Base-by-base conservation (phyloP, 176 grass and related monocot species). In the Musa troglodytarum region DNA sequence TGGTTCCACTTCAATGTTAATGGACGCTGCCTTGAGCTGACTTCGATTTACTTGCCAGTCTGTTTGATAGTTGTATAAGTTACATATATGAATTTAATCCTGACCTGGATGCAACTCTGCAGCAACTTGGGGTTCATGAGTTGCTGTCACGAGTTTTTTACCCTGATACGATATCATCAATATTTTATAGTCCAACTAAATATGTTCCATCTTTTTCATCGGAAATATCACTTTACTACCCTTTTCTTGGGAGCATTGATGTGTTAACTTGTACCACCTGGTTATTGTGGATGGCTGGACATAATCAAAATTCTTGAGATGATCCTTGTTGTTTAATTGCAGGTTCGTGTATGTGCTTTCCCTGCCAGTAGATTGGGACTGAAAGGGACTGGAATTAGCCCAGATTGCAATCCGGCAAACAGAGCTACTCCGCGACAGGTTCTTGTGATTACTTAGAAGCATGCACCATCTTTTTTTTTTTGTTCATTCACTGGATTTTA, bases 351-450 rank as follows among this genome's bases (percentile, higher is more conserved):
- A 15, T 97, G 94, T 74, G 86, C 88, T 77, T 97, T 97, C 67
- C 94, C 94, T 53, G 75, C 77, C 10, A 87, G 26, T 78, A 78
- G 74, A 21, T 66, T 97, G 50, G 90, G 94, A 70, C 24, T 97
- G 29, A 76, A 88, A 81, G 94, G 84, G 24, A 88, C 91, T 52
- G 90, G 87, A 71, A 93, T 97, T 63, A 97, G 88, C 83, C 88
- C 94, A 52, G 87, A 97, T 56, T 89, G 94, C 82, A 97, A 89
- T 81, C 94, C 93, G 54, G 90, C 87, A 66, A 88, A 97, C 71
- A 90, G 93, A 86, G 86, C 83, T 81, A 90, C 69, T 71, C 86
- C 90, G 21, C 84, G 94, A 80, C 94, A 97, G 90, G 94, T 96
- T 81, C 21, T 22, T 72, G 69, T 53, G 69, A 49, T 71, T 71